A percentile compares a stretch with the other conserved stretches of the same genome.
phyloP scores from a whole-genome alignment of 768 basidiomycete genomes.

The Boletus barrowsii region DNA sequence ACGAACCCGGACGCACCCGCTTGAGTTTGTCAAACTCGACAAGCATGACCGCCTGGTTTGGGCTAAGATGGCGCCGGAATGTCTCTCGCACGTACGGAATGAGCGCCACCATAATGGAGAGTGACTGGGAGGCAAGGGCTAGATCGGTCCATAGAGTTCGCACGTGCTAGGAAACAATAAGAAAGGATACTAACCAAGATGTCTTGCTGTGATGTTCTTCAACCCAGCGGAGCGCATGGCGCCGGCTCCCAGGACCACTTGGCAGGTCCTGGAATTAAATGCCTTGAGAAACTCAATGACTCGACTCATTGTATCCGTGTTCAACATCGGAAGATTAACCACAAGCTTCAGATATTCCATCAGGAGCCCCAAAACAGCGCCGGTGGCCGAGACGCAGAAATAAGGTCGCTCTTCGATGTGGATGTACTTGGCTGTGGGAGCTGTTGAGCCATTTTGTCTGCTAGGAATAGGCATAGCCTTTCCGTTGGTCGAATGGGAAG shows the following conservation, averaged over 20 bases:
- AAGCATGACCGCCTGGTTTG: slow-evolving; percentile 94
- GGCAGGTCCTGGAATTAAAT: slow-evolving; percentile 97
- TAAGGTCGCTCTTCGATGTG: slow-evolving; percentile 82
- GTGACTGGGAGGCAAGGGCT: slow-evolving; percentile 95
- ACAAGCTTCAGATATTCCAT: slow-evolving; percentile 86
- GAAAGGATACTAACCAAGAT: slow-evolving; percentile 63
- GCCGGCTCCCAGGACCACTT: slow-evolving; percentile 96
- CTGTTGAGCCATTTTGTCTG: slow-evolving; percentile 21
- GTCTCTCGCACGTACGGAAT: slow-evolving; percentile 96
- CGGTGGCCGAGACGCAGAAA: slow-evolving; percentile 83
- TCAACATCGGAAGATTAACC: slow-evolving; percentile 82
- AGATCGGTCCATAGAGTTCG: slow-evolving; percentile 17
- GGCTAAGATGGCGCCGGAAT: slow-evolving; percentile 88
- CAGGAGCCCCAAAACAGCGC: slow-evolving; percentile 67
- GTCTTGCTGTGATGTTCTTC: slow-evolving; percentile 98
- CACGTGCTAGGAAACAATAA: slow-evolving; percentile 18
- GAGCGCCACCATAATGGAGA: slow-evolving; percentile 90
- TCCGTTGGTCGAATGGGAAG: slow-evolving; percentile 9
- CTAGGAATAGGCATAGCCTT: slow-evolving; percentile 12
- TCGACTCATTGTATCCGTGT: slow-evolving; percentile 92
- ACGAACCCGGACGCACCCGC: slow-evolving; percentile 55
- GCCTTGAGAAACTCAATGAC: slow-evolving; percentile 95
- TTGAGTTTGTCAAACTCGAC: slow-evolving; percentile 98
- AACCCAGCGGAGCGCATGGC: slow-evolving; percentile 98
- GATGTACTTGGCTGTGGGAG: slow-evolving; percentile 51